Base-by-base conservation (phyloP, 75 land plant species). In the Pseudotsuga menziesii region DNA sequence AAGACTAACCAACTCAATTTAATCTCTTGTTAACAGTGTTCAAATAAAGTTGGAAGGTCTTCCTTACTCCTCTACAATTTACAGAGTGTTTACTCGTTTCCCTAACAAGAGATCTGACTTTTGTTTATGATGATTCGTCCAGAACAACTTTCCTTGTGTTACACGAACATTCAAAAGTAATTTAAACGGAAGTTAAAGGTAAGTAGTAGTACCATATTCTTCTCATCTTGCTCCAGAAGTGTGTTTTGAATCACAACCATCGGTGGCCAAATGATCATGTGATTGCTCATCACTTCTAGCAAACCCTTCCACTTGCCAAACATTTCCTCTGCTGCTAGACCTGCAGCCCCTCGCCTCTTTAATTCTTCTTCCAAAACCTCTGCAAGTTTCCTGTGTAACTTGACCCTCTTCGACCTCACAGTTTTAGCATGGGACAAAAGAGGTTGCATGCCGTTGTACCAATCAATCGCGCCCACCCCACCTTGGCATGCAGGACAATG, bases 381-480 rank as follows among this genome's bases (percentile, higher is more conserved):
- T 23, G 90, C 92, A 58, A 96, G 85, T 56, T 88, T 86, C 17
- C 92, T 64, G 52, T 96, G 98, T 20, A 91, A 84, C 66, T 83
- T 93, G 59, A 89, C 91, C 76, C 97, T 80, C 48, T 77, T 79
- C 1, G 97, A 73, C 15, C 91, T 85, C 73, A 88, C 85, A 6
- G 98, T 96, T 56, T 90, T 90, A 22, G 98, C 96, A 88, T 96
- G 98, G 4, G 97, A 77, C 73, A 87, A 73, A 25, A 96, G 75
- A 9, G 98, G 92, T 20, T 85, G 97, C 56, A 96, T 78, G 4
- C 98, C 98, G 20, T 78, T 84, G 80, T 83, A 96, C 97, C 97
- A 96, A 32, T 96, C 98, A 77, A 91, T 96, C 41, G 94, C 92
- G 27, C 98, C 98, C 20, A 93, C 94, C 23, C 97, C 98, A 44